phyloP scores from a whole-genome alignment of 257 asterid species.

The Solanum chaucha region DNA sequence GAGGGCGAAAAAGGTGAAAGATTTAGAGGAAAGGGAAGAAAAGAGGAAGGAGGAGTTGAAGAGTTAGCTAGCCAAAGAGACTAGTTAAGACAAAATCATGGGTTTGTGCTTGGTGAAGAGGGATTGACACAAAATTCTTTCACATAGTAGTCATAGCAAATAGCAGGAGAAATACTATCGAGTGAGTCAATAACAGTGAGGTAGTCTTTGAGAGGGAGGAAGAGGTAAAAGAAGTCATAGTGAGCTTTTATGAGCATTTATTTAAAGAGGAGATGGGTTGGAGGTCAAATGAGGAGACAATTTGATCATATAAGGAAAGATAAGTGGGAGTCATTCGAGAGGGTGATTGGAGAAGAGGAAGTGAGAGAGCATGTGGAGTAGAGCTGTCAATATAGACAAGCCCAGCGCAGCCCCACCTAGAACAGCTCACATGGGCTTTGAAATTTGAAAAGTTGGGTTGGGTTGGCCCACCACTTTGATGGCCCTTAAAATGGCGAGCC shows the following conservation, averaged over 20 bases:
- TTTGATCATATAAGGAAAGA: neutral
- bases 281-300: neutral
- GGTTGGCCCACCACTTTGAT: neutral
- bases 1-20: neutral
- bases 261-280: neutral
- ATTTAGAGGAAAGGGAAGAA: neutral
- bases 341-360: neutral
- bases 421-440: neutral
- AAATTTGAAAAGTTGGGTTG: neutral
- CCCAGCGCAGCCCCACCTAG: neutral
- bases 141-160: neutral
- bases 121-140: neutral
- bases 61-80: neutral
- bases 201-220: neutral
- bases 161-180: neutral
- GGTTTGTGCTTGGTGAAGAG: neutral
- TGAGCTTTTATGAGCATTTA: neutral
- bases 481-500: neutral
- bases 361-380: neutral
- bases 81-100: neutral
- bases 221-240: neutral
- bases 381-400: neutral
- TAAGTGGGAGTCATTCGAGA: neutral
- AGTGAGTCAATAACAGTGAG: neutral
- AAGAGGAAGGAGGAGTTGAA: neutral